phyloP scores from a whole-genome alignment of 2,329 filamentous ascomycete species.

The Hyphodiscus sp. region DNA sequence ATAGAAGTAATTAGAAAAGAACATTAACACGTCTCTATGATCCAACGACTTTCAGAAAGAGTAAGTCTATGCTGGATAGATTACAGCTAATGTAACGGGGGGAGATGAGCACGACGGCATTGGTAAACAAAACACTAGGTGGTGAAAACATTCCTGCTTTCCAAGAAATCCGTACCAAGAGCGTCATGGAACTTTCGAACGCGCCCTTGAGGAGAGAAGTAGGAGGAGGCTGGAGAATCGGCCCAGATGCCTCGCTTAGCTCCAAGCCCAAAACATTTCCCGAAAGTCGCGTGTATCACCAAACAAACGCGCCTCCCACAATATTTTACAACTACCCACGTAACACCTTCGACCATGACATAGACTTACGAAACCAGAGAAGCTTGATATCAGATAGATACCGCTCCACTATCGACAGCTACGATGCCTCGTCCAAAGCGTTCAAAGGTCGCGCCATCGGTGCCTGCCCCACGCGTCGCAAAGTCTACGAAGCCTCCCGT shows the following conservation, averaged over 20 bases:
- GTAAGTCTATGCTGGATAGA: too few species aligned
- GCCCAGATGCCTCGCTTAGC: not conserved
- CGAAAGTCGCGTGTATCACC: not conserved
- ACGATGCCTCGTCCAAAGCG: slow-evolving; percentile 31
- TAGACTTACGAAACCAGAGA: not conserved
- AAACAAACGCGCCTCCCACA: not conserved
- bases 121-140: too few species aligned
- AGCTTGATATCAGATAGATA: not conserved
- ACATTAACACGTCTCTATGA: too few species aligned
- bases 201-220: too few species aligned
- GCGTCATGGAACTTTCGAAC: too few species aligned
- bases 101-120: too few species aligned
- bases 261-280: not conserved
- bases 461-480: slow-evolving; percentile 18
- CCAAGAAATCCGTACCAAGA: too few species aligned
- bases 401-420: not conserved
- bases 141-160: too few species aligned
- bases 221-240: not conserved
- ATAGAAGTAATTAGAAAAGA: too few species aligned
- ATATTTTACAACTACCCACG: not conserved
- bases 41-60: too few species aligned
- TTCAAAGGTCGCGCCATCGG: slow-evolving; percentile 28
- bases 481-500: slow-evolving; percentile 10
- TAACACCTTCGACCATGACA: not conserved
- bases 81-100: too few species aligned